Evolutionary conservation across 352 stramenopile species (phyloP).

Genomic region (Pythium utonaiense): DNA sequence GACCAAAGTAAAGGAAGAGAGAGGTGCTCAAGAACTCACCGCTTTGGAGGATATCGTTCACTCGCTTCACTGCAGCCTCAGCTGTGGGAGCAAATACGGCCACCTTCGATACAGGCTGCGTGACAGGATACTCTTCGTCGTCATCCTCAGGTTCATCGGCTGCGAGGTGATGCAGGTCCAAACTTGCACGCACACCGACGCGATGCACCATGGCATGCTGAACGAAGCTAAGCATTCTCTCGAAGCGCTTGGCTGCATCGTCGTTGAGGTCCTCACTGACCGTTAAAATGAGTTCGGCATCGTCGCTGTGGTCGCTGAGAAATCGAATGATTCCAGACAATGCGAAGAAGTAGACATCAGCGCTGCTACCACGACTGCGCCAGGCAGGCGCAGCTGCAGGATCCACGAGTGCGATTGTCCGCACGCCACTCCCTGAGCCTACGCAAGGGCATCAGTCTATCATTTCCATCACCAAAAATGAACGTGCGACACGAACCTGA

Average conservation of each 20-base stretch:
- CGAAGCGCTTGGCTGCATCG: background rate
- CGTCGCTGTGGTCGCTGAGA: constrained; percentile 10
- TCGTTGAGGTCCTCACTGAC: background rate
- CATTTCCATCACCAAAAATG: background rate
- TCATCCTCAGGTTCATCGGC: constrained; percentile 3
- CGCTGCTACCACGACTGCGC: constrained; percentile 16
- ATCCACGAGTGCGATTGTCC: constrained; percentile 19
- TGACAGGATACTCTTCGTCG: background rate
- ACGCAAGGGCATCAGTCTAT: background rate
- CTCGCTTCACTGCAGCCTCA: background rate
- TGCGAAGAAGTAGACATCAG: constrained; percentile 25
- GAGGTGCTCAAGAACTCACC: background rate
- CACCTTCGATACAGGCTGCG: background rate
- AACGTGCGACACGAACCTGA: constrained; percentile 11
- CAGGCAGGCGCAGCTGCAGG: constrained; percentile 13
- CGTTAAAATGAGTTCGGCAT: constrained; percentile 3
- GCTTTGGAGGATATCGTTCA: constrained; percentile 1
- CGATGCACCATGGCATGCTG: constrained; percentile 15
- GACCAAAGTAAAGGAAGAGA: too few species aligned
- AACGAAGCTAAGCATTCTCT: constrained; percentile 1
- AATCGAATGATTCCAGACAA: constrained; percentile 26
- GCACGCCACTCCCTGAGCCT: constrained; percentile 6
- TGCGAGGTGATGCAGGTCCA: background rate
- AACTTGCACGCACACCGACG: background rate
- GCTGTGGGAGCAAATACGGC: constrained; percentile 9